phyloP scores from a whole-genome alignment of 1,284 basidiomycete species.

The Trametes sp. region DNA sequence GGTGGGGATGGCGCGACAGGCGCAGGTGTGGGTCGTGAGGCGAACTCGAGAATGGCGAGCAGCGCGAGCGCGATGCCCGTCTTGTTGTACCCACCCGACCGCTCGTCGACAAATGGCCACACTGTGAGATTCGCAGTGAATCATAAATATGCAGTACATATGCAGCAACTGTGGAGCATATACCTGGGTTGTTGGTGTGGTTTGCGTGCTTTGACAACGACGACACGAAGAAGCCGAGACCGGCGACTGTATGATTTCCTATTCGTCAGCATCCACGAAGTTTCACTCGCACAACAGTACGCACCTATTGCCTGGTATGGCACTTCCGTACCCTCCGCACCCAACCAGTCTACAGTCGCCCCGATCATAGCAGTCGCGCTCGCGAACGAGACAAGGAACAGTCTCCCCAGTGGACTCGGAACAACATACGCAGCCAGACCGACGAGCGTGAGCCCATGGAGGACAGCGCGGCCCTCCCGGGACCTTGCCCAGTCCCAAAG shows the following conservation, averaged over 20 bases:
- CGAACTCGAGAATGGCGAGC: constrained; percentile 51
- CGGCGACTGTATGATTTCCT: constrained; percentile 57
- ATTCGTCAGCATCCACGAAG: constrained; percentile 4
- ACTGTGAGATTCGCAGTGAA: constrained; percentile 49
- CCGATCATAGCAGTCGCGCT: constrained; percentile 59
- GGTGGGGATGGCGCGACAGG: background rate
- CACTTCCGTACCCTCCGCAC: constrained; percentile 37
- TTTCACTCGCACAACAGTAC: constrained; percentile 30
- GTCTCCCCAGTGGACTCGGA: constrained; percentile 60
- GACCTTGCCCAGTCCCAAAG: constrained; percentile 56
- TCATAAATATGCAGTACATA: background rate
- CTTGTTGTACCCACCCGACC: constrained; percentile 79
- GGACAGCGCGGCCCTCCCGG: constrained; percentile 53
- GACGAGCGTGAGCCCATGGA: constrained; percentile 59
- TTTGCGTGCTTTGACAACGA: constrained; percentile 83
- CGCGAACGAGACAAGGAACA: constrained; percentile 65
- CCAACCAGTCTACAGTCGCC: constrained; percentile 64
- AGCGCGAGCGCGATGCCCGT: constrained; percentile 62
- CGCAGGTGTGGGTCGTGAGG: constrained; percentile 11
- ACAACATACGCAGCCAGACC: constrained; percentile 71
- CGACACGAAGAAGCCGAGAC: constrained; percentile 72
- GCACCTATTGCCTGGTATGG: constrained; percentile 66
- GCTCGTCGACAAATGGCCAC: constrained; percentile 80
- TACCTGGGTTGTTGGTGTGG: constrained; percentile 83
- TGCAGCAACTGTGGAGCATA: constrained; percentile 23